Evolutionary conservation across 225 moss, liverwort and hornwort genomes (phyloP).

Genomic region (Marchantia paleacea): DNA sequence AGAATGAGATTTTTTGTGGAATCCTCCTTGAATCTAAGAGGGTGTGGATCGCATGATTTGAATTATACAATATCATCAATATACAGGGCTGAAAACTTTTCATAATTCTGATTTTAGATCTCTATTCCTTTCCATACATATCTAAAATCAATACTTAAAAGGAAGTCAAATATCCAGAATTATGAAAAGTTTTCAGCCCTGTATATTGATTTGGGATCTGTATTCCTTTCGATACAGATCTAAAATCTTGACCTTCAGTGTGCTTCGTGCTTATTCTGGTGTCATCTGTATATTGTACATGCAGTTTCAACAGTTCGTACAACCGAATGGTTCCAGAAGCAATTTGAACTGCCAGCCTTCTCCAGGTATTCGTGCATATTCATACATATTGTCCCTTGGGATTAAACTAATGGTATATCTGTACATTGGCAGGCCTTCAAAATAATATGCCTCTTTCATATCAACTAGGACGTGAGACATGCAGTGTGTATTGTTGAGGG

Average conservation of each 20-base stretch:
- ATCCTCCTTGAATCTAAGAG: neutral
- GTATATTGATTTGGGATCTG: no score
- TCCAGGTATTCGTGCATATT: constrained; percentile 59
- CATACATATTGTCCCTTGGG: neutral
- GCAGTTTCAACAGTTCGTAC: constrained; percentile 72
- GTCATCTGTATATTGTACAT: neutral
- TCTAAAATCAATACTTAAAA: no score
- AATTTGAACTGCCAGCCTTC: constrained; percentile 71
- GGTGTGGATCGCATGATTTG: neutral
- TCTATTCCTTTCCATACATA: no score
- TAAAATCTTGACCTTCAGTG: neutral
- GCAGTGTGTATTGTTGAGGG: neutral
- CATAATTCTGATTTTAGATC: no score
- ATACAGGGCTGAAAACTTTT: neutral
- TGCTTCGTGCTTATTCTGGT: neutral
- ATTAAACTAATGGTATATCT: neutral
- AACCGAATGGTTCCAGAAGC: constrained; percentile 84
- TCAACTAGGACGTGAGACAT: neutral
- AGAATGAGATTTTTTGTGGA: neutral
- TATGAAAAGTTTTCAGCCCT: no score
- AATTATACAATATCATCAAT: neutral
- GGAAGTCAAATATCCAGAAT: no score
- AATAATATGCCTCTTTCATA: neutral
- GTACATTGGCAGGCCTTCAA: neutral
- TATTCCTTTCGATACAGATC: no score